These are phyloP conservation scores for Podaxis sp. DNA, from an alignment of 768 basidiomycete species.

Conservation along the genomic window DNA sequence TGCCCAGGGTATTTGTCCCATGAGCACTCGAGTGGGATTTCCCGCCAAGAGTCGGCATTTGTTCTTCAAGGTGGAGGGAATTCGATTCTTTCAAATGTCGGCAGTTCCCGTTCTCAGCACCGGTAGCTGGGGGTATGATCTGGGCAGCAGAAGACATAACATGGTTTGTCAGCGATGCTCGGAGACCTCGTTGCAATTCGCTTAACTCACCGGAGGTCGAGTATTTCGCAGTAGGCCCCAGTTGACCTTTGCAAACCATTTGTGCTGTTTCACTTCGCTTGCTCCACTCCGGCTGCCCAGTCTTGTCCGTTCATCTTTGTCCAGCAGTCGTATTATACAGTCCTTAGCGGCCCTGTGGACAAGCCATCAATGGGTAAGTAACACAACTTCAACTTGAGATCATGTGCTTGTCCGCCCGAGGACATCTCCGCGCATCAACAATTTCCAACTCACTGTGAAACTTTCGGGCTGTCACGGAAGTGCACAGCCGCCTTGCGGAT, in stretches of 20 bases:
- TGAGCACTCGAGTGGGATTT: conserved; percentile 5
- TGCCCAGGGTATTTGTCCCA: conserved; percentile 9
- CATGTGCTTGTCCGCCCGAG: background rate
- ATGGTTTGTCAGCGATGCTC: background rate
- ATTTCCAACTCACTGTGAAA: conserved; percentile 34
- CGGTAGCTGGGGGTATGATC: conserved; percentile 49
- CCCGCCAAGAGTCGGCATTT: conserved; percentile 26
- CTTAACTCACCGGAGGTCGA: conserved; percentile 77
- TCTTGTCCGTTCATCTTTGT: conserved; percentile 87
- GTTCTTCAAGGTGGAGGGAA: conserved; percentile 84
- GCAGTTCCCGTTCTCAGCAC: conserved; percentile 83
- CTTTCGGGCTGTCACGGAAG: conserved; percentile 83
- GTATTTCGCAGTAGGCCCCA: conserved; percentile 95
- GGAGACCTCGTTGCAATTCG: conserved; percentile 2
- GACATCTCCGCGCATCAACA: conserved; percentile 23
- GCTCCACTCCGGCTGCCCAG: conserved; percentile 92
- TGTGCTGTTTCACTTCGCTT: conserved; percentile 98
- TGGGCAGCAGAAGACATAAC: background rate
- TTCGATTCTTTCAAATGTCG: conserved; percentile 87
- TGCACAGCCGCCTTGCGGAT: conserved; percentile 82
- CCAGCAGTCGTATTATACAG: conserved; percentile 77
- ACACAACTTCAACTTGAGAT: background rate
- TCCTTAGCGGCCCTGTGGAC: conserved; percentile 77
- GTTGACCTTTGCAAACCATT: conserved; percentile 95
- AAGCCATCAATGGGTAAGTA: background rate